These are phyloP conservation scores for Globisporangium takayamanum DNA, from an alignment of 352 stramenopile species.

Conservation along the genomic window DNA sequence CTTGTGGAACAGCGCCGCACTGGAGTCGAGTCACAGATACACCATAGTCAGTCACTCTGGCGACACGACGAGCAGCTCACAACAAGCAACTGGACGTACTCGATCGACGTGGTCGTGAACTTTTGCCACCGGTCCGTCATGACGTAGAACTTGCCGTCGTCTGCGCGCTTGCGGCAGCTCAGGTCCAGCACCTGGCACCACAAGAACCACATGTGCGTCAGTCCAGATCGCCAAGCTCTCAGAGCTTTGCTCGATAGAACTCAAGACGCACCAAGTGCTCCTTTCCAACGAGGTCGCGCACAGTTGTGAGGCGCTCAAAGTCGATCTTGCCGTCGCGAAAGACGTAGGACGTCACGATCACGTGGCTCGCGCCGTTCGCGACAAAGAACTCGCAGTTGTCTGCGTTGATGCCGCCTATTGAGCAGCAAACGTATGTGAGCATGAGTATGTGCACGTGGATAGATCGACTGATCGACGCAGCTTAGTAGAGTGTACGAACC, in stretches of 20 bases:
- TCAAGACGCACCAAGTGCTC: slow-evolving; percentile 43
- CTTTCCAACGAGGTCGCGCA: slow-evolving; percentile 70
- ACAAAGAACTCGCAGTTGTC: slow-evolving; percentile 93
- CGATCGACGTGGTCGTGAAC: slow-evolving; percentile 92
- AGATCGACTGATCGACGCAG: too few relatives aligned
- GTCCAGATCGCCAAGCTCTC: neutral
- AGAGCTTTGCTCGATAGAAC: neutral
- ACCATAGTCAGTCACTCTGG: neutral
- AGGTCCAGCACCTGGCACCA: slow-evolving; percentile 88
- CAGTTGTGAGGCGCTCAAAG: slow-evolving; percentile 57
- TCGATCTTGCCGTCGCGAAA: slow-evolving; percentile 93
- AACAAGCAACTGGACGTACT: slow-evolving; percentile 22
- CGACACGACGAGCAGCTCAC: neutral
- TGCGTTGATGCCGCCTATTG: slow-evolving; percentile 78
- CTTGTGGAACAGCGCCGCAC: slow-evolving; percentile 78
- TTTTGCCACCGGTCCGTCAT: slow-evolving; percentile 97
- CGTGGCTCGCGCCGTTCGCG: slow-evolving; percentile 93
- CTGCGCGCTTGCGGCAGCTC: slow-evolving; percentile 89
- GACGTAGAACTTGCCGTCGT: slow-evolving; percentile 90
- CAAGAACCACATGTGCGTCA: neutral
- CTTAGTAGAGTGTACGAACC: slow-evolving; percentile 32
- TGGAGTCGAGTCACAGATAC: slow-evolving; percentile 13
- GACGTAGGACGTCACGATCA: slow-evolving; percentile 98
- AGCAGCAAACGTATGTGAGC: neutral
- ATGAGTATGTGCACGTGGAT: neutral